phyloP scores from a whole-genome alignment of 2,329 filamentous ascomycete species.

The Meredithiella fracta region DNA sequence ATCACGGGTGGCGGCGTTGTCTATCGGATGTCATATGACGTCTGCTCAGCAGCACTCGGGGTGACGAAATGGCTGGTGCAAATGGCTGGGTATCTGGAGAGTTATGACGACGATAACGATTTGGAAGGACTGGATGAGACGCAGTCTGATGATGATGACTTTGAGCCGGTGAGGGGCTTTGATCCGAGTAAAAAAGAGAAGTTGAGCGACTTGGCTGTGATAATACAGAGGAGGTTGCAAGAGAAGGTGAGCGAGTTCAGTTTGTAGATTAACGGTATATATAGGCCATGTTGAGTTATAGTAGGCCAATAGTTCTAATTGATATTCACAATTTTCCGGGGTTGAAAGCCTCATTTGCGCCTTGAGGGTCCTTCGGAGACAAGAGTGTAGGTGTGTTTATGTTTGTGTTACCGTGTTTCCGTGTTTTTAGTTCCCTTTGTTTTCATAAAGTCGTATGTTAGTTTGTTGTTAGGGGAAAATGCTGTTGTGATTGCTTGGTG shows the following conservation, averaged over 20 bases:
- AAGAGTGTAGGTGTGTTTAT: too few species aligned
- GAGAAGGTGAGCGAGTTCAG: not conserved
- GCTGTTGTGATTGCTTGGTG: too few species aligned
- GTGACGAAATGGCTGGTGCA: not conserved
- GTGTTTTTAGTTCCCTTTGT: too few species aligned
- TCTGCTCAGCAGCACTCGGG: not conserved
- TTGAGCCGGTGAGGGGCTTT: conserved; percentile 11
- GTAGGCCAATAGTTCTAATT: not conserved
- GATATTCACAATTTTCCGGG: not conserved
- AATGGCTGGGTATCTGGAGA: not conserved
- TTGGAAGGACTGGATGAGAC: not conserved
- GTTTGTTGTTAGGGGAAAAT: too few species aligned
- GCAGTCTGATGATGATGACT: conserved; percentile 7
- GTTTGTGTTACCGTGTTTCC: too few species aligned
- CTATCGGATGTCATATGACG: not conserved
- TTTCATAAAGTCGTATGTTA: too few species aligned
- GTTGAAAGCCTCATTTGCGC: too few species aligned
- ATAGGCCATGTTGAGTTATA: not conserved
- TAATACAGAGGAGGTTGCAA: not conserved
- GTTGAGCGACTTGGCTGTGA: not conserved
- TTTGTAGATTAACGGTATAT: not conserved
- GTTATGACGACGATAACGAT: not conserved
- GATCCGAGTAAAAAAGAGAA: not conserved
- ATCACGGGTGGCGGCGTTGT: not conserved
- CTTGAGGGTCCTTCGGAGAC: too few species aligned